phyloP scores from a whole-genome alignment of 202 grass and related monocot genomes.

The Digitaria exilis region DNA sequence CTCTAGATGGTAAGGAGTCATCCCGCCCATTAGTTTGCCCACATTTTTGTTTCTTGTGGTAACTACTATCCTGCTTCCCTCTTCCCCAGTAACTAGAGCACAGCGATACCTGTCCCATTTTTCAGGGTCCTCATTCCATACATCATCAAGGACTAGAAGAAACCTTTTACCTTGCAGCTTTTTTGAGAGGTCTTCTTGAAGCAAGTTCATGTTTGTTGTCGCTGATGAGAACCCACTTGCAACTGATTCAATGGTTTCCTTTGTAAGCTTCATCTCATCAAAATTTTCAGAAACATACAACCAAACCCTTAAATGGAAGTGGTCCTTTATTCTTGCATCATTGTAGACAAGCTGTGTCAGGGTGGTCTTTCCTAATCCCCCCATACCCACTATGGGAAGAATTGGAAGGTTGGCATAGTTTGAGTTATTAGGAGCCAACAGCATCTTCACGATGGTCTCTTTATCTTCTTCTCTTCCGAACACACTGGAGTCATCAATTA shows the following conservation, averaged over 20 bases:
- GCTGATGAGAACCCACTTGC: conserved; percentile 33
- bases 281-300: conserved; percentile 78
- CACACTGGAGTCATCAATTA: conserved; percentile 61
- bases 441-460: conserved; percentile 57
- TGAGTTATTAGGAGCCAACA: conserved; percentile 29
- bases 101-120: conserved; percentile 64
- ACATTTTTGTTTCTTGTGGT: conserved; percentile 74
- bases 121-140: conserved; percentile 78
- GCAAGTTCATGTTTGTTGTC: conserved; percentile 61
- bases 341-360: conserved; percentile 71
- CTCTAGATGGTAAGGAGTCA: conserved; percentile 55
- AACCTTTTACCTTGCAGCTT: conserved; percentile 68
- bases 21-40: conserved; percentile 54
- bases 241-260: conserved; percentile 72
- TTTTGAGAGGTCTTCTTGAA: conserved; percentile 70
- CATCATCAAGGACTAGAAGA: conserved; percentile 88
- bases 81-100: conserved; percentile 48
- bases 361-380: conserved; percentile 83
- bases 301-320: conserved; percentile 74
- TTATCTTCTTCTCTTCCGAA: conserved; percentile 77
- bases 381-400: conserved; percentile 74
- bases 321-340: conserved; percentile 50
- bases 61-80: conserved; percentile 69
- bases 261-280: conserved; percentile 74
- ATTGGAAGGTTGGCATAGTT: conserved; percentile 33